Conservation (phyloP, 2,329 filamentous ascomycete species). For the Emmonsiellopsis sp. region DNA sequence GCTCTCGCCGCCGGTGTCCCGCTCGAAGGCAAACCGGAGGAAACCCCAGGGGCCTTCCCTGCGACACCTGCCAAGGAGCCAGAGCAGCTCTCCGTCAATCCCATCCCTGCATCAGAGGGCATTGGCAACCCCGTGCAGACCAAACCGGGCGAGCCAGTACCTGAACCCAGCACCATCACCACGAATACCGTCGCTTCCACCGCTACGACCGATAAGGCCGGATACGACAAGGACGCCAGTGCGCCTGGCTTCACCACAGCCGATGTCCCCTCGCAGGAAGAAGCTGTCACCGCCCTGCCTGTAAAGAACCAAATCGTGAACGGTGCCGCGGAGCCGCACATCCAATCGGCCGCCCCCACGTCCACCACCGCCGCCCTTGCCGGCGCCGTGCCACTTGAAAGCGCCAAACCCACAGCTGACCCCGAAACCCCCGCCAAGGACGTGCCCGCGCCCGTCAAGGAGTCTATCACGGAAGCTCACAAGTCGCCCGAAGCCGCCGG, state of each 20-base stretch:
- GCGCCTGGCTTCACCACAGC: conserved; percentile 38
- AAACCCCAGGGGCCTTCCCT: conserved; percentile 60
- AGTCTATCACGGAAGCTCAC: conserved; percentile 43
- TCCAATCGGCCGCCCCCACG: conserved; percentile 42
- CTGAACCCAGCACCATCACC: conserved; percentile 55
- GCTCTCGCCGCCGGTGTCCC: conserved; percentile 59
- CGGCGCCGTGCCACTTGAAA: conserved; percentile 35
- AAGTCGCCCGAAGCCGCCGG: conserved; percentile 35
- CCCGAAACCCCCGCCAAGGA: conserved; percentile 35
- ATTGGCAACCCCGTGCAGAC: conserved; percentile 71
- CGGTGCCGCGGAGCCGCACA: conserved; percentile 46
- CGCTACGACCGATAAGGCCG: conserved; percentile 64
- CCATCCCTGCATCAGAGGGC: conserved; percentile 50
- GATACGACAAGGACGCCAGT: conserved; percentile 68
- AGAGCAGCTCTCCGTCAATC: conserved; percentile 42
- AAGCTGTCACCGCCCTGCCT: conserved; percentile 30
- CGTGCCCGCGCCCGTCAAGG: conserved; percentile 35
- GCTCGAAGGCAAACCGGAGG: conserved; percentile 40
- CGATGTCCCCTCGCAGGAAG: conserved; percentile 33
- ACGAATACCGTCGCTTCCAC: conserved; percentile 61
- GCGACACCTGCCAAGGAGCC: conserved; percentile 54
- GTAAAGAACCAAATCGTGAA: conserved; percentile 32
- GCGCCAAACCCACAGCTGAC: conserved; percentile 24
- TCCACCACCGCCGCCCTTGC: conserved; percentile 40
- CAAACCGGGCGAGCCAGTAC: conserved; percentile 71